Evolutionary conservation across 83 land plant genomes (phyloP).

Genomic region (Larix sibirica): DNA sequence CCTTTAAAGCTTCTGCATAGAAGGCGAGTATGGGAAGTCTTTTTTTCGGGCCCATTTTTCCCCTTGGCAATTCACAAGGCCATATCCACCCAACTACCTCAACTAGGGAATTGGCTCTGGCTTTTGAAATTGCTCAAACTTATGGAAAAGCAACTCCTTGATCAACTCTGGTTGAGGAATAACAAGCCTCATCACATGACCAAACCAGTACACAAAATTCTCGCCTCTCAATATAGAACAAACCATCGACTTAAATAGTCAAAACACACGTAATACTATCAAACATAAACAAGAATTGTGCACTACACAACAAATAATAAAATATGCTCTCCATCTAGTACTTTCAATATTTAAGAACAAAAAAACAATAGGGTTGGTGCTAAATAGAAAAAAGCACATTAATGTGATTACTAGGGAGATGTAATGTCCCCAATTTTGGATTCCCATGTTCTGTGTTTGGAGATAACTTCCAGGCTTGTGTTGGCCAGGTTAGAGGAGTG

Average conservation of each 20-base stretch:
- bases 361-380: too few species aligned
- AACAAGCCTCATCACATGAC: constrained; percentile 23
- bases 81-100: constrained; percentile 7
- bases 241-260: not conserved
- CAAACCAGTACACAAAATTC: constrained; percentile 28
- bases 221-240: constrained; percentile 11
- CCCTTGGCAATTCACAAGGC: constrained; percentile 25
- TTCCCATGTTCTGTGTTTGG: too few species aligned
- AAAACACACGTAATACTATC: too few species aligned
- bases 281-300: not conserved
- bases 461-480: too few species aligned
- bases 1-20: constrained; percentile 35
- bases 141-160: constrained; percentile 19
- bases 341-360: too few species aligned
- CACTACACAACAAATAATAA: too few species aligned
- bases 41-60: constrained; percentile 26
- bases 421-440: too few species aligned
- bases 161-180: constrained; percentile 33
- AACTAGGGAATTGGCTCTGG: constrained; percentile 18
- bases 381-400: too few species aligned
- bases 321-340: too few species aligned
- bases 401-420: too few species aligned
- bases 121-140: constrained; percentile 12
- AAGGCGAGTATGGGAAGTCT: constrained; percentile 29
- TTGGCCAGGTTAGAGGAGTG: too few species aligned